Evolutionary conservation across 176 grass and related monocot species (phyloP), one percentile per base, ranked within the genome.

Genomic region (Saccharum officinarum): DNA sequence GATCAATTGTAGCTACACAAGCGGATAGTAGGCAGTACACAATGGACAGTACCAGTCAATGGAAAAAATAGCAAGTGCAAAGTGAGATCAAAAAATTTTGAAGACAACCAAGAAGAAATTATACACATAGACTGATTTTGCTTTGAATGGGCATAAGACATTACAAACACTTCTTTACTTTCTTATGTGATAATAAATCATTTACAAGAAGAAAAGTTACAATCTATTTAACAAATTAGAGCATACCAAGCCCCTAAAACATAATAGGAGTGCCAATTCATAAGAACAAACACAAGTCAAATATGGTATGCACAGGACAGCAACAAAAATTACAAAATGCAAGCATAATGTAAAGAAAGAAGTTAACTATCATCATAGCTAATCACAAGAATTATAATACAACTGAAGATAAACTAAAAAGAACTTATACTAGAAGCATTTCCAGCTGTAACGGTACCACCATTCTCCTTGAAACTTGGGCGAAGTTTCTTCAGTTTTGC

Each of bases 391-490:
- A 62, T 62, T 18, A 62, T 62, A 62, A 62, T 62, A 12, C 59
- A 62, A 0, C n/a, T 60, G 57, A 60, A 23, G 22, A 60, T 44
- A 50, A 74, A 74, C 5, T 16, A 12, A 62, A 62, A 46, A 28
- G 14, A 8, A 6, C 8, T 50, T 52, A 75, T 75, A 12, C 67
- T 98, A 93, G 95, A 98, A 61, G 95, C 91, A 75, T 98, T 98
- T 54, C 95, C 95, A 83, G 95, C 92, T 75, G 95, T 98, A 85
- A 98, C 92, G 12, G 88, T 98, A 15, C 95, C 95, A 57, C 71
- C 72, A 30, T 92, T 95, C 33, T 95, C 92, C 85, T 95, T 98
- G 84, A 98, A 98, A 92, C 95, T 98, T 87, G 95, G 80, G 18
- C 89, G 87, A 47, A 98, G 95, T 83, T 98, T 98, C 89, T 81